Evolutionary conservation across 225 moss, liverwort and hornwort species (phyloP).

Genomic region (Bryoerythrophyllum caledonicum): DNA sequence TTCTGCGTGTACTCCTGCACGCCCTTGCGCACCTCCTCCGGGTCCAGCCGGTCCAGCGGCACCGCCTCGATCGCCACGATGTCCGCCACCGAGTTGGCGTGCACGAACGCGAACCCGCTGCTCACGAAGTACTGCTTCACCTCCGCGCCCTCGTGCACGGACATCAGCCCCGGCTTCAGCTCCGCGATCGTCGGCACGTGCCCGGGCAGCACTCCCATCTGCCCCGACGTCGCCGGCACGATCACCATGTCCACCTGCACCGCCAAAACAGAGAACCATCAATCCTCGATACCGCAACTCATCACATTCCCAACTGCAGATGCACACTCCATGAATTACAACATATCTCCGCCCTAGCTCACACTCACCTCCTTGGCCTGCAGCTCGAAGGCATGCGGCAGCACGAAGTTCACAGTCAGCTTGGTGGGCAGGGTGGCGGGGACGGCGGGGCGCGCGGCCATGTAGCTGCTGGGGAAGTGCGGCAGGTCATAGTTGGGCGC

Average conservation of each 20-base stretch:
- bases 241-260: conserved; percentile 33
- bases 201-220: conserved; percentile 75
- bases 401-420: conserved; percentile 68
- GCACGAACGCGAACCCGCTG: conserved; percentile 75
- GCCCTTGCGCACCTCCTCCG: conserved; percentile 59
- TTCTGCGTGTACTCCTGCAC: conserved; percentile 64
- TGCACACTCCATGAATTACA: background rate
- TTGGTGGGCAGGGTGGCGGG: conserved; percentile 53
- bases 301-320: background rate
- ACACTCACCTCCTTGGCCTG: conserved; percentile 57
- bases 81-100: conserved; percentile 68
- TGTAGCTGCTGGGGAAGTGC: conserved; percentile 55
- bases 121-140: conserved; percentile 71
- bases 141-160: conserved; percentile 63
- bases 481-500: conserved; percentile 62
- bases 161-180: conserved; percentile 69
- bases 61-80: conserved; percentile 61
- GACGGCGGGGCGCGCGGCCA: conserved; percentile 55
- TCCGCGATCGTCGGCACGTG: conserved; percentile 75
- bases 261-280: too few species aligned
- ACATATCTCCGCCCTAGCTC: too few species aligned
- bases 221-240: conserved; percentile 39
- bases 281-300: background rate
- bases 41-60: conserved; percentile 62
- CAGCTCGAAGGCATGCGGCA: conserved; percentile 44